Evolutionary conservation across 139 green algal species (phyloP), one percentile per base, ranked within the genome.

Genomic region (Chlamydomonas applanata): DNA sequence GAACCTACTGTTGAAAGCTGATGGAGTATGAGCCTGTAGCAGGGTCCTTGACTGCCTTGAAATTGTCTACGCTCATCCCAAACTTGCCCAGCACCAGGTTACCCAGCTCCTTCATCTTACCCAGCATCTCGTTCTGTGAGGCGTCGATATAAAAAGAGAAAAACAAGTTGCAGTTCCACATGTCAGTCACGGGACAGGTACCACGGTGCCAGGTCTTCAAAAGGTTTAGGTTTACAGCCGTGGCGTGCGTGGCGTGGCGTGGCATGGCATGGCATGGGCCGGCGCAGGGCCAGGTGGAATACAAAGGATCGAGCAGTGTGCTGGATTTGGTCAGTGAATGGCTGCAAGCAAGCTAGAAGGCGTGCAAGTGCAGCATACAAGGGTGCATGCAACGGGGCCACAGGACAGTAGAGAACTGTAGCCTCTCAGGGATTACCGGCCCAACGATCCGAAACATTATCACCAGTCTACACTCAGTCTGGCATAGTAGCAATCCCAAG

Each of bases 61-160:
- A 99, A 75, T 98, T 98, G 89, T 99, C 96, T 30, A 97, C 35
- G 0, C 78, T 93, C 77, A 99, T 79, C 2, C 96, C 96, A 85
- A 99, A 98, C 64, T 97, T 94, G 64, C 96, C 96, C 22, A 99
- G 78, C n/a, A 99, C 75, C 2, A 83, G 92, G 76, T 98, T 98
- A 35, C 95, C 95, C 49, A 99, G 80, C 7, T 98, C 92, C 79
- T 99, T 99, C 16, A 99, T 79, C 82, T 99, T 98, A 32, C 86
- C 89, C 40, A 87, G 49, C 81, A 86, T 80, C 67, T 89, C 81
- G 0, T 80, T 27, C 73, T 84, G 78, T 1, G 62, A n/a, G n/a
- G n/a, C n/a, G n/a, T n/a, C n/a, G n/a, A n/a, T n/a, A 2, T 22
- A 61, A 30, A 4, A 20, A 35, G 4, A 61, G 30, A 73, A 19